Percentiles rank a stretch among this genome's conserved stretches.
Conservation (phyloP, 2,329 filamentous ascomycete genomes). For the Coniochaeta sp. region DNA sequence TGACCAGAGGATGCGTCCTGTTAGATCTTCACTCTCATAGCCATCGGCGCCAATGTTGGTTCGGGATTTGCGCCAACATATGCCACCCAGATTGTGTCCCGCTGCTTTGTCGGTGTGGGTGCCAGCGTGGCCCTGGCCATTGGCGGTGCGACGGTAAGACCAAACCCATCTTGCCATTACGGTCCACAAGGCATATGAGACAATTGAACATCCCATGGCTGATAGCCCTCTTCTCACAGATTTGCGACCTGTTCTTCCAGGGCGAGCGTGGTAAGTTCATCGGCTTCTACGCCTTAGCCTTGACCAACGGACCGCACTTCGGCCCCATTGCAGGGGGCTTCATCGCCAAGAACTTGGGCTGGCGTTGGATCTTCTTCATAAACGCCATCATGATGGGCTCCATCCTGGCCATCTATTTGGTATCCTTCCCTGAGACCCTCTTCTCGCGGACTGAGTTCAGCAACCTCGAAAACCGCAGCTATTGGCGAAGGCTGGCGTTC, state of each 20-base stretch:
- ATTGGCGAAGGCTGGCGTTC: neutral
- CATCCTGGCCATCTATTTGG: slow-evolving; percentile 12
- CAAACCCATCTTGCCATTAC: neutral
- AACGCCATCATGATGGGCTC: slow-evolving; percentile 15
- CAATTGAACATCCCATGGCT: neutral
- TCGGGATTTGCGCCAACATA: slow-evolving; percentile 12
- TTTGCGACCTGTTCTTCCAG: slow-evolving; percentile 15
- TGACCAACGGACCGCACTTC: slow-evolving; percentile 12
- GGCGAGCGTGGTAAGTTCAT: slow-evolving; percentile 17
- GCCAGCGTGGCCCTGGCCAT: slow-evolving; percentile 8
- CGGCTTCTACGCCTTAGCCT: slow-evolving; percentile 12
- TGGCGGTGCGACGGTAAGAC: slow-evolving; percentile 7
- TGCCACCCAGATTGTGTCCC: slow-evolving; percentile 10
- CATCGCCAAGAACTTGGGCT: slow-evolving; percentile 17
- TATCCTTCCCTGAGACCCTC: slow-evolving; percentile 18
- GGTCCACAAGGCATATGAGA: neutral
- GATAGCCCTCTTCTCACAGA: neutral
- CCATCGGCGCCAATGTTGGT: slow-evolving; percentile 16
- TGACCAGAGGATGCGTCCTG: neutral
- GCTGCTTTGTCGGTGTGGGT: slow-evolving; percentile 9
- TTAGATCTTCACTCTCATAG: slow-evolving; percentile 10
- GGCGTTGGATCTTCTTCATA: slow-evolving; percentile 16
- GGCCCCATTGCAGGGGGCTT: slow-evolving; percentile 15
- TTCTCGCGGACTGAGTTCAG: slow-evolving; percentile 8
- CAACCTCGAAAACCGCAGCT: slow-evolving; percentile 2